Evolutionary conservation across 257 asterid genomes (phyloP), one percentile per base, ranked within the genome.

Genomic region (Przewalskia tangutica): DNA sequence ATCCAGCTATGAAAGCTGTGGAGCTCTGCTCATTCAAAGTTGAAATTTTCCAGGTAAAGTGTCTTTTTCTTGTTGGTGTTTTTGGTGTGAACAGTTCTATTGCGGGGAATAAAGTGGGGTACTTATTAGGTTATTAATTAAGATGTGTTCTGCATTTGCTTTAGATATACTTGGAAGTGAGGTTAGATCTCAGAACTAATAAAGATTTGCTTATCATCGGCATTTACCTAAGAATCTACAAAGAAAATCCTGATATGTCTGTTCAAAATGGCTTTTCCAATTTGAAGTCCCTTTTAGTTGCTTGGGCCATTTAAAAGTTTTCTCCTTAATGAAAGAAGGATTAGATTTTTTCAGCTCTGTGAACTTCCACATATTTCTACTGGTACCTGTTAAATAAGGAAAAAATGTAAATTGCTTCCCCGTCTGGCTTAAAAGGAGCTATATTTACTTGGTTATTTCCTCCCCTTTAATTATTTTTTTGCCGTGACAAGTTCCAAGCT

Each of bases 11-110:
- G 70, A 94, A 91, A 88, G 90, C 89, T 34, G 76, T 94, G 66
- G 93, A 89, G 1, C 87, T 87, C 67, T 85, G 89, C 82, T 36
- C 88, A 16, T 91, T 88, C 89, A 93, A 89, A 89, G 97, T 90
- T 56, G 97, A 94, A 84, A 87, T 89, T 70, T 93, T 94, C 88
- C 92, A 90, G 95, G 98, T 93, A 81, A 71, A 77, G 80, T 80
- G 18, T 63, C 64, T 50, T 36, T 62, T 76, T 83, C 79, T 81
- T 64, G 1, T 50, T 81, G 17, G 4, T 77, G 8, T 18, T 9
- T 16, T 23, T 14, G 40, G 58, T 63, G 50, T 79, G 65, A 44
- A 34, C 42, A 46, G 79, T 73, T 48, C 13, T 62, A 71, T 27
- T 18, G 16, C 23, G 42, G 68, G 48, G 76, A 14, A n/a, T 40